Evolutionary conservation across 2,329 filamentous ascomycete genomes (phyloP).

Genomic region (Penicillium verrucosum): DNA sequence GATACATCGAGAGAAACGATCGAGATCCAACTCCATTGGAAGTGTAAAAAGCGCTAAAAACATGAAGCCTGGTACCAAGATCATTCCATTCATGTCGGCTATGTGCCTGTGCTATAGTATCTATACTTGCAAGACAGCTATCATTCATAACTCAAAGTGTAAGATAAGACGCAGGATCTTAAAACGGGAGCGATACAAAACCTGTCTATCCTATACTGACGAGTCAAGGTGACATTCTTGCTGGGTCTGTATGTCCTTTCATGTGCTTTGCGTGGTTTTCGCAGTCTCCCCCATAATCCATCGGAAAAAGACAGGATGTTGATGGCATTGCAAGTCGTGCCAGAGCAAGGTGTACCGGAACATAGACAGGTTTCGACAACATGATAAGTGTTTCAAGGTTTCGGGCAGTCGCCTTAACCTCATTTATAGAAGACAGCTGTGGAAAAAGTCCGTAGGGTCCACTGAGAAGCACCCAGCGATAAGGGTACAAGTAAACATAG

Average conservation of each 20-base stretch:
- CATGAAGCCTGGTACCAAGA: background rate
- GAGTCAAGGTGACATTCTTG: background rate
- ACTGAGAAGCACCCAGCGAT: background rate
- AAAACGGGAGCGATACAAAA: background rate
- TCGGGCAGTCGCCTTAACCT: background rate
- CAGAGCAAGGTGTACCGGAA: too few species aligned
- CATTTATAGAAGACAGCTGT: background rate
- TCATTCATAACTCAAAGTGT: background rate
- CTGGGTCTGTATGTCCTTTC: background rate
- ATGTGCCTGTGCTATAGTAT: background rate
- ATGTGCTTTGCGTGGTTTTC: background rate
- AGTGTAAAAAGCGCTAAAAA: background rate
- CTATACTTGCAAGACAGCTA: background rate
- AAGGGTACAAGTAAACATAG: background rate
- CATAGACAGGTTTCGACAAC: too few species aligned
- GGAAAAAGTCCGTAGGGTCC: background rate
- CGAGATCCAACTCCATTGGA: background rate
- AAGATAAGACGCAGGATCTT: background rate
- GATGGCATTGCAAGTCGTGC: too few species aligned
- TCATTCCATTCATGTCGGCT: background rate
- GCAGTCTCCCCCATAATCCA: too few species aligned
- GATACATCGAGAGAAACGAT: background rate
- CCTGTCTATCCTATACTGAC: background rate
- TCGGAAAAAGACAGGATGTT: too few species aligned
- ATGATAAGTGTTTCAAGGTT: background rate